Conservation (phyloP, 257 asterid species). For the Capsicum pubescens region DNA sequence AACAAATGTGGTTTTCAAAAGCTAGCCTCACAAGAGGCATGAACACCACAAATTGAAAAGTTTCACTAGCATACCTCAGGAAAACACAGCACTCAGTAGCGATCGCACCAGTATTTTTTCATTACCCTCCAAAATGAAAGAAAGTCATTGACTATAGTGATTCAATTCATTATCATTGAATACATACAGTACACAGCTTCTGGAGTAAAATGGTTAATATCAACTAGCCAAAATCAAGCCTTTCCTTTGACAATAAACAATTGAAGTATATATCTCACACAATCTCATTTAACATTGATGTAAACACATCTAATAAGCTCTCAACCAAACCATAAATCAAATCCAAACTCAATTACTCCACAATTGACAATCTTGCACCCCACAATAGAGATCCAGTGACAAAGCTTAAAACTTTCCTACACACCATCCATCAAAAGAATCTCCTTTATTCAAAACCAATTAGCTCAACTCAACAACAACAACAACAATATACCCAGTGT, state of each 20-base stretch:
- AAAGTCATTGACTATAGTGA: background rate
- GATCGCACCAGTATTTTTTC: background rate
- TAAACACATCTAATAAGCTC: background rate
- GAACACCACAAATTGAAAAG: no score
- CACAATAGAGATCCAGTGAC: conserved; percentile 1
- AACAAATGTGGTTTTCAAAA: background rate
- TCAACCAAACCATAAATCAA: background rate
- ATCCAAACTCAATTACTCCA: background rate
- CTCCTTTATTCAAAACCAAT: background rate
- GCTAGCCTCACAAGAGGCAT: no score
- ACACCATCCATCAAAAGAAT: background rate
- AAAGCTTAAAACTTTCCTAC: background rate
- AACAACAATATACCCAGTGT: no score
- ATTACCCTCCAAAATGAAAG: background rate
- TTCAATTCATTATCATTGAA: background rate
- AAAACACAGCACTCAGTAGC: no score
- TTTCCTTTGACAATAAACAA: background rate
- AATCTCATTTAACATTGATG: background rate
- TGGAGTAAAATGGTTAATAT: background rate
- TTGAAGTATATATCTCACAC: background rate
- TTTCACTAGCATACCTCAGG: no score
- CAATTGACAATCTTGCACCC: background rate
- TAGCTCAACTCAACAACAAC: background rate
- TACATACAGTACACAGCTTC: background rate
- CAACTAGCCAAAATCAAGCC: background rate